Base-by-base conservation (phyloP, 2,329 filamentous ascomycete species). In the Trichoderma polysporum region DNA sequence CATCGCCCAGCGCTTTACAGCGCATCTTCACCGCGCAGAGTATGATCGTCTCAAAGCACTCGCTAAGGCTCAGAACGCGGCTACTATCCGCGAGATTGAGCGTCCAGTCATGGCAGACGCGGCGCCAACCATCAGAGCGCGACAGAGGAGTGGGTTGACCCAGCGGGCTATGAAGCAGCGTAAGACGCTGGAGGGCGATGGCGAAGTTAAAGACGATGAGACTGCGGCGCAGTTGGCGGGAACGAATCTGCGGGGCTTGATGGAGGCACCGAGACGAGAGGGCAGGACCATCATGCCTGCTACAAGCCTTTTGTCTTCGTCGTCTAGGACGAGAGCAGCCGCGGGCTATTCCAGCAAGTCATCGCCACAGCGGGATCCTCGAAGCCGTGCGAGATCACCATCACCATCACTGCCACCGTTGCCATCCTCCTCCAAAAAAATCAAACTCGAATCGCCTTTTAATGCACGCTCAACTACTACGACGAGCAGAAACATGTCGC, bases 1-100 rank as follows among this genome's bases (percentile, higher is more conserved):
- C 17, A 86, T 88, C 0, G 91, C 91, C 0, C 85, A 87, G 61
- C 79, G 82, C 2, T 94, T 92, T 77, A 94, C 91, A 0, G 84
- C 85, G 5, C 91, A 93, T 75, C 83, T 94, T 1, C 91, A 94
- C 74, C 86, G 88, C n/a, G 90, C 88, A 17, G 91, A 93, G 76
- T 94, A 94, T 75, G 83, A 88, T 67, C 85, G 89, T 4, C 83
- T 92, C 52, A 90, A 90, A 75, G 79, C 80, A 37, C 79, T 81
- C 39, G 86, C 87, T 3, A 85, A 81, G 69, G 74, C 80, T 10
- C 83, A 84, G 58, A 88, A 88, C 69, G 83, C 83, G 0, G 81
- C 82, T 22, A 77, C 80, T 10, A 85, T 87, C 68, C 77, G 74
- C 22, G 77, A 80, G 66, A 84, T 87, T 57, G 82, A 84, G 45